phyloP scores from a whole-genome alignment of 345 rosid species.

The Pugionium dolabratum region DNA sequence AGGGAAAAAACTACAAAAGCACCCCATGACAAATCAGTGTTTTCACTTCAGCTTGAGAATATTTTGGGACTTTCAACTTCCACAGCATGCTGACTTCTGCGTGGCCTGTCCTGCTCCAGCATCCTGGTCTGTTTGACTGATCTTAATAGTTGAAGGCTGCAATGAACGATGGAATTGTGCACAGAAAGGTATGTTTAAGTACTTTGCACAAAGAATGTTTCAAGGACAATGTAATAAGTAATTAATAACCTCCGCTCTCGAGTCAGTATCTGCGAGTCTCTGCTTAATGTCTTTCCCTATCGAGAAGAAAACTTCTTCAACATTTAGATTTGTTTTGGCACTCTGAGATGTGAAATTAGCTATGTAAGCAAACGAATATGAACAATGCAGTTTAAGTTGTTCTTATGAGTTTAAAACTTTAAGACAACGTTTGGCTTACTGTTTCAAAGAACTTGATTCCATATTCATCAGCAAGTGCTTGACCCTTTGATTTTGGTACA shows the following conservation, averaged over 20 bases:
- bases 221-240: not conserved
- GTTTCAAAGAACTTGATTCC: conserved; percentile 98
- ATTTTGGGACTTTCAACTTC: conserved; percentile 23
- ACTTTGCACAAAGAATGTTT: not conserved
- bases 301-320: conserved; percentile 94
- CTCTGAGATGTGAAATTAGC: conserved; percentile 59
- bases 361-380: conserved; percentile 19
- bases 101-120: conserved; percentile 44
- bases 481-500: conserved; percentile 94
- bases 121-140: conserved; percentile 43
- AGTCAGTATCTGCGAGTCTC: conserved; percentile 81
- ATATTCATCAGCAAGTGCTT: conserved; percentile 98
- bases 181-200: not conserved
- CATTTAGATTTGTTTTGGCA: conserved; percentile 92
- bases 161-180: not conserved
- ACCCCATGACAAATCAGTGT: not conserved
- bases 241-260: conserved; percentile 66
- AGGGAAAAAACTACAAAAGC: conserved; percentile 22
- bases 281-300: conserved; percentile 92
- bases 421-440: conserved; percentile 47
- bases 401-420: not conserved
- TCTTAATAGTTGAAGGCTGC: conserved; percentile 45
- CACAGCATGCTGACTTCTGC: conserved; percentile 41
- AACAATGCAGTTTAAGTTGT: conserved; percentile 3
- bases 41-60: conserved; percentile 12